These are phyloP conservation scores for Heliamphora pulchella DNA, from an alignment of 179 eudicot genomes.

Conservation along the genomic window DNA sequence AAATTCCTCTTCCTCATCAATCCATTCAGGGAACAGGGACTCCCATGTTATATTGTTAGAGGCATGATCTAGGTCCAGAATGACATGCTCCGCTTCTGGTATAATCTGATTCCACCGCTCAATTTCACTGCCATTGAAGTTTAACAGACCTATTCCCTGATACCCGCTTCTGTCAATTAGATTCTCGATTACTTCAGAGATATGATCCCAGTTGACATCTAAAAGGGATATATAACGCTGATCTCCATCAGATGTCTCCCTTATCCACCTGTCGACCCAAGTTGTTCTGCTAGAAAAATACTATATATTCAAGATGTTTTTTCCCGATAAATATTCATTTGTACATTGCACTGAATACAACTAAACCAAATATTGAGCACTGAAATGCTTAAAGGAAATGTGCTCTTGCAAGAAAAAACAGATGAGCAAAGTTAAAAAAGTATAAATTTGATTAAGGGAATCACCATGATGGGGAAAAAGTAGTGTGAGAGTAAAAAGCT, in stretches of 20 bases:
- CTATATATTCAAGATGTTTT: neutral
- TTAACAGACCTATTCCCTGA: conserved; percentile 65
- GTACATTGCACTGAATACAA: neutral
- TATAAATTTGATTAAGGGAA: neutral
- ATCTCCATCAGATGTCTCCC: conserved; percentile 44
- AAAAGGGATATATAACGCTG: conserved; percentile 47
- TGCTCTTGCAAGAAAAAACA: neutral
- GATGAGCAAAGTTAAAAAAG: neutral
- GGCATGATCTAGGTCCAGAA: conserved; percentile 43
- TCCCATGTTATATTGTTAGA: conserved; percentile 64
- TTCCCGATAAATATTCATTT: conserved; percentile 1
- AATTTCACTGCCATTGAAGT: conserved; percentile 54
- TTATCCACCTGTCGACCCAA: conserved; percentile 51
- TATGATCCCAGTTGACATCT: conserved; percentile 51
- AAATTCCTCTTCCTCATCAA: conserved; percentile 81
- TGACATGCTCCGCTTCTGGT: conserved; percentile 63
- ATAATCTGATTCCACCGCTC: conserved; percentile 51
- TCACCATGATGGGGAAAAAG: neutral
- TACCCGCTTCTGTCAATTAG: conserved; percentile 46
- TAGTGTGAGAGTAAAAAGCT: neutral
- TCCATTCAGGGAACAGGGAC: conserved; percentile 88
- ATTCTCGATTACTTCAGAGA: conserved; percentile 38
- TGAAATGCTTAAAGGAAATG: neutral
- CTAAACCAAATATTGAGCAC: neutral
- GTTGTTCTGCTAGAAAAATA: conserved; percentile 41